Conservation (phyloP, 495 filamentous ascomycete species). For the Xylaria curta region DNA sequence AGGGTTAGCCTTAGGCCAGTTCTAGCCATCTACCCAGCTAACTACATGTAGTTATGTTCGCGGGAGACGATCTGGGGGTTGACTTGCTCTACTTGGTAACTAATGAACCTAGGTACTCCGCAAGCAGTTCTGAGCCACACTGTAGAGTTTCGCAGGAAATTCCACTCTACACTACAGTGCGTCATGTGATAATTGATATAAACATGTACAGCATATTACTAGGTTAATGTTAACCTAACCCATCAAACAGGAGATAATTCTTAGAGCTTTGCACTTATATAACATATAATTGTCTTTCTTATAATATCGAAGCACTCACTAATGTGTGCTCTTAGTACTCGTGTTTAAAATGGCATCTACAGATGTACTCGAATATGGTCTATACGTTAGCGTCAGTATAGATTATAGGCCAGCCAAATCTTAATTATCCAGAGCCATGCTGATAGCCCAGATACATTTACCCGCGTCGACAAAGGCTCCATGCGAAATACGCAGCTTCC, state of each 20-base stretch:
- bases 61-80: background rate
- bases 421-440: background rate
- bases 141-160: background rate
- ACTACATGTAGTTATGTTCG: background rate
- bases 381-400: background rate
- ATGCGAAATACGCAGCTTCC: background rate
- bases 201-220: background rate
- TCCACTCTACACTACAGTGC: background rate
- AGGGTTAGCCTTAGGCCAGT: background rate
- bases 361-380: background rate
- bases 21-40: background rate
- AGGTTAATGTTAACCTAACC: background rate
- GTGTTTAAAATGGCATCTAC: background rate
- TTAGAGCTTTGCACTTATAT: background rate
- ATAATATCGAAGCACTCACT: background rate
- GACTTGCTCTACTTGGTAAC: background rate
- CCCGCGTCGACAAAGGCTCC: background rate
- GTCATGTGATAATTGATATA: background rate
- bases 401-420: background rate
- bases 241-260: background rate
- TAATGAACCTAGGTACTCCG: background rate
- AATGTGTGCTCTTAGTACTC: background rate
- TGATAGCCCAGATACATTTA: background rate
- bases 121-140: background rate
- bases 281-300: background rate